Conservation (phyloP, 1,284 basidiomycete genomes). For the Austroboletus rostrupii region DNA sequence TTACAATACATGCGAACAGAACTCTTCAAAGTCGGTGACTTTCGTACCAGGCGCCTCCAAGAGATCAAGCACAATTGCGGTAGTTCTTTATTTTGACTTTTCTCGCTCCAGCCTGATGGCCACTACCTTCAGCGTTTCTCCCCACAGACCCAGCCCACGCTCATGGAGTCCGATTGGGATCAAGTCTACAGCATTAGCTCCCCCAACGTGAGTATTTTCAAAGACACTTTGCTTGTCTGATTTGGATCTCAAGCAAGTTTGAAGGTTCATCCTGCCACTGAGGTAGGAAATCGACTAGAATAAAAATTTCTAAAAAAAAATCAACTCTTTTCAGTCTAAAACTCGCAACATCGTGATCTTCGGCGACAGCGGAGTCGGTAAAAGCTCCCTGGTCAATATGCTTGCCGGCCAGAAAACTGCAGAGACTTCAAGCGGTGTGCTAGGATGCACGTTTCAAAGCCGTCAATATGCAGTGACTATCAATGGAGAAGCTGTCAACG, state of each 20-base stretch:
- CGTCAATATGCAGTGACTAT: conserved; percentile 16
- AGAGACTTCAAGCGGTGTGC: conserved; percentile 24
- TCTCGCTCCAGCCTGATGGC: conserved; percentile 3
- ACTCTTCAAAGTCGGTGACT: not conserved
- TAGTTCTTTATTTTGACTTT: conserved; percentile 1
- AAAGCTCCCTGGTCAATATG: conserved; percentile 32
- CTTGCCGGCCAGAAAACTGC: conserved; percentile 24
- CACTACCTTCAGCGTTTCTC: not conserved
- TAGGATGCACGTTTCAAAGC: conserved; percentile 29
- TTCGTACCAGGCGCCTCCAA: not conserved
- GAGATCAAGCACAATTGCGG: conserved; percentile 4
- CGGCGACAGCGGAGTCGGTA: conserved; percentile 33
- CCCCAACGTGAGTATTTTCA: conserved; percentile 9
- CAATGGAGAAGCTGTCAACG: conserved; percentile 16
- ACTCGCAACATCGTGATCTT: conserved; percentile 26
- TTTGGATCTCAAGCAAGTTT: conserved; percentile 1
- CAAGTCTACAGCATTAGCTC: not conserved
- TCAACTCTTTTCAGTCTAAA: conserved; percentile 1
- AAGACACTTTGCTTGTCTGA: not conserved
- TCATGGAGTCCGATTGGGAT: conserved; percentile 8
- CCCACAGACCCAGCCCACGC: conserved; percentile 10
- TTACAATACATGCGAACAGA: conserved; percentile 10
- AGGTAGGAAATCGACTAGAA: conserved; percentile 14
- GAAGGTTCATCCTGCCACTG: not conserved
- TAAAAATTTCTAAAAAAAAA: not conserved